These are phyloP conservation scores for Kodamaea derodonti DNA, from an alignment of 1,139 yeast genomes.

Conservation along the genomic window DNA sequence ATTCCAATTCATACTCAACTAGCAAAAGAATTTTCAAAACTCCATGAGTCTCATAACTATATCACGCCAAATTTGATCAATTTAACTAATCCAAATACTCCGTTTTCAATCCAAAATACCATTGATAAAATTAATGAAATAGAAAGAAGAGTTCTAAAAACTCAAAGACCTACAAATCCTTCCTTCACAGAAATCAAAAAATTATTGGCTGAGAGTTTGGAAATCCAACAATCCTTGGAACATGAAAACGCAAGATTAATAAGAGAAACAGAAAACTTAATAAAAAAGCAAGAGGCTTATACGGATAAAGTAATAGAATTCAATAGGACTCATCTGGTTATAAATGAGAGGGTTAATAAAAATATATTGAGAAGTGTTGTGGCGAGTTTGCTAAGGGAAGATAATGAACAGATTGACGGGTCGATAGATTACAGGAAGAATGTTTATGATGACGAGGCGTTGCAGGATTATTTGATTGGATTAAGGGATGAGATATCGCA, in stretches of 20 bases:
- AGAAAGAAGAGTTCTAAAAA: not conserved
- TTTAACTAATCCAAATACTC: not conserved
- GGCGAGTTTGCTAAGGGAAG: not conserved
- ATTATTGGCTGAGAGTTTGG: slow-evolving; percentile 1
- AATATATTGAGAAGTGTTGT: slow-evolving; percentile 1
- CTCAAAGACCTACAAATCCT: not conserved
- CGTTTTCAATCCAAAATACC: slow-evolving; percentile 2
- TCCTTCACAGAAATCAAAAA: not conserved
- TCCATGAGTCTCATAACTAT: not conserved
- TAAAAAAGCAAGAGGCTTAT: slow-evolving; percentile 8
- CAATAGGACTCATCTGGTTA: slow-evolving; percentile 3
- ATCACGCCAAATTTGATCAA: not conserved
- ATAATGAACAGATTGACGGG: not conserved
- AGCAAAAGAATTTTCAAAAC: not conserved
- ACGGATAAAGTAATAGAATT: slow-evolving; percentile 7
- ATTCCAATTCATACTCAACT: not conserved
- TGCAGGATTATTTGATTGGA: not conserved
- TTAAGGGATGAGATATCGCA: not conserved
- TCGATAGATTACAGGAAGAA: not conserved
- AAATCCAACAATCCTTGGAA: slow-evolving; percentile 3
- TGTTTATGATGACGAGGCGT: not conserved
- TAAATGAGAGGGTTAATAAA: slow-evolving; percentile 3
- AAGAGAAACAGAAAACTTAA: slow-evolving; percentile 10
- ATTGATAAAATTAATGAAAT: not conserved
- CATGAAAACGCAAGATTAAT: slow-evolving; percentile 3